Conservation (phyloP, 129 eudicot genomes). For the Lactuca saligna region DNA sequence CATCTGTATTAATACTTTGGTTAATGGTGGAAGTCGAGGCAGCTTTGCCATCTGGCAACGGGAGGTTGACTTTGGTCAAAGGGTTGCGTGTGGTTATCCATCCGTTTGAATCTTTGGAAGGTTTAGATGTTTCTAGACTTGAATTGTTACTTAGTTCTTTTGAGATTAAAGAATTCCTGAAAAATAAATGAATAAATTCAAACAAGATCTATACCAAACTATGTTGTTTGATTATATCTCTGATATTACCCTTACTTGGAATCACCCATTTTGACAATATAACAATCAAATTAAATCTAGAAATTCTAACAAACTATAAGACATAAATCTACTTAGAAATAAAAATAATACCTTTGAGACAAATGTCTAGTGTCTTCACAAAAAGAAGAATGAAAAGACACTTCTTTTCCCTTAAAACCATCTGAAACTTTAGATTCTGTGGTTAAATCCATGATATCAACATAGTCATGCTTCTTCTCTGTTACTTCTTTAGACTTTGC, state of each 20-base stretch:
- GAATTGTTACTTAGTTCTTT: conserved; percentile 21
- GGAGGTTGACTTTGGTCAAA: conserved; percentile 27
- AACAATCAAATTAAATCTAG: neutral
- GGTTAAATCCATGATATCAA: conserved; percentile 43
- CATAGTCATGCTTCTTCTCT: conserved; percentile 33
- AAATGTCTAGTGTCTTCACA: conserved; percentile 34
- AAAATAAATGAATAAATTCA: conserved; percentile 3
- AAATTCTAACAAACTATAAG: neutral
- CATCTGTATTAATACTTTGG: conserved; percentile 16
- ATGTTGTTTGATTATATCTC: too few species aligned
- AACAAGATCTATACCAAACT: too few species aligned
- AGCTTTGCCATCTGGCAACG: conserved; percentile 34
- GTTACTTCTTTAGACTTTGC: conserved; percentile 48
- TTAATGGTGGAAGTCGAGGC: conserved; percentile 25
- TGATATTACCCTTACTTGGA: too few species aligned
- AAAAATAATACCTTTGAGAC: conserved; percentile 41
- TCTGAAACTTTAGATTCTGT: conserved; percentile 38
- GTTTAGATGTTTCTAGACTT: conserved; percentile 21
- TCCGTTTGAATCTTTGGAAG: conserved; percentile 43
- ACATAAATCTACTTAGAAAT: neutral
- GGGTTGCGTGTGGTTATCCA: conserved; percentile 61
- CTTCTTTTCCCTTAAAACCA: conserved; percentile 53
- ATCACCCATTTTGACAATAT: too few species aligned
- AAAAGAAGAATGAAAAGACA: conserved; percentile 29
- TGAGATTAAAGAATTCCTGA: conserved; percentile 48